Base-by-base conservation (phyloP, 1,139 yeast genomes). In the Suhomyces coccinellae region DNA sequence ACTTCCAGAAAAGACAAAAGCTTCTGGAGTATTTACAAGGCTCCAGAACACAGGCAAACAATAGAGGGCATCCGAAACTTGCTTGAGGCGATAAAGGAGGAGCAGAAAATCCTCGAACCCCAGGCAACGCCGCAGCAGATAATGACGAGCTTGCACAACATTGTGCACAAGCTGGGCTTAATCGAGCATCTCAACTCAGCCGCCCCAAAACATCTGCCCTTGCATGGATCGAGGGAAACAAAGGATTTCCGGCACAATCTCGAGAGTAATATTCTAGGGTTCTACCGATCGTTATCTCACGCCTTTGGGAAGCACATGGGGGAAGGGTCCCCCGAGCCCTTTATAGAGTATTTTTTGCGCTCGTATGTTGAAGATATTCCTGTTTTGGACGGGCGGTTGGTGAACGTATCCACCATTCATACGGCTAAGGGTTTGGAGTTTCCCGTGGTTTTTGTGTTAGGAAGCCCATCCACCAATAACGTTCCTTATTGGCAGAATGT, bases 351-450 rank as follows among this genome's bases (percentile, higher is more conserved):
- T 48, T 73, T 82, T 52, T 53, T 82, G 16, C 69, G 71, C 27
- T 73, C 71, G 32, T 79, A 79, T 58, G 66, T 67, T 48, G 82
- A 77, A 14, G 77, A 77, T 31, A 57, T 58, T 54, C 58, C 71
- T 50, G 38, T 59, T 39, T 36, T 56, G 44, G 50, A 67, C 14
- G 62, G 59, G 2, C 59, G 64, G 20, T 53, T 62, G 47, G 62
- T 82, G 7, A 80, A 78, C 43, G 55, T 82, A 2, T 80, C 87
- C 0, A 85, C 93, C 0, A 75, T 85, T 1, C 91, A 85, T 59
- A 73, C 87, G 1, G 82, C 90, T 1, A 85, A 85, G 54, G 91
- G 93, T 0, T 59, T 84, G 7, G 90, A 85, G 52, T 83, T 80
- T 55, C 89, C 90, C 0, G 70, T 83, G 12, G 89, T 83, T 0